phyloP scores from a whole-genome alignment of 768 basidiomycete species.

The Mycena belliarum region DNA sequence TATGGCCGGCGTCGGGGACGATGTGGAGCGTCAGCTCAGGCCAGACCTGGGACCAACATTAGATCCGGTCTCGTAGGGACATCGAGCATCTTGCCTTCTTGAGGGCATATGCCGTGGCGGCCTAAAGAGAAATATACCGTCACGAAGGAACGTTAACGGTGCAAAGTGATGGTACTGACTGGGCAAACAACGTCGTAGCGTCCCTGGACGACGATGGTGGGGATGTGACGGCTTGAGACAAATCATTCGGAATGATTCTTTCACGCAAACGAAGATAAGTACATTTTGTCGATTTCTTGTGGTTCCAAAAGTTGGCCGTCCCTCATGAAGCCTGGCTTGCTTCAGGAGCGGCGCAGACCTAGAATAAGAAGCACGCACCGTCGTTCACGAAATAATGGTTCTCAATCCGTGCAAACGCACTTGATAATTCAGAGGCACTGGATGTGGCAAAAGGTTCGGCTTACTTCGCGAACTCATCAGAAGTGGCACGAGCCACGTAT shows the following conservation, averaged over 20 bases:
- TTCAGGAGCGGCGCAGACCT: no score
- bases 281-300: slow-evolving; percentile 90
- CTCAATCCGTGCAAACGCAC: slow-evolving; percentile 86
- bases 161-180: not conserved
- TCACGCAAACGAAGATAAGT: slow-evolving; percentile 21
- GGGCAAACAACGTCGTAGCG: slow-evolving; percentile 91
- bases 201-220: slow-evolving; percentile 79
- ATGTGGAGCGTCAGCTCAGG: slow-evolving; percentile 76
- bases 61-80: not conserved
- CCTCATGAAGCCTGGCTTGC: slow-evolving; percentile 63
- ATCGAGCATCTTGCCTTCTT: slow-evolving; percentile 52
- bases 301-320: slow-evolving; percentile 85
- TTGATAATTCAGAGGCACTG: slow-evolving; percentile 28
- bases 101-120: slow-evolving; percentile 77
- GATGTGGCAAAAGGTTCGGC: not conserved
- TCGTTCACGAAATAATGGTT: slow-evolving; percentile 90
- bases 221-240: slow-evolving; percentile 75
- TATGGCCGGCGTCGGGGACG: slow-evolving; percentile 88
- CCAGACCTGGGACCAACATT: slow-evolving; percentile 48
- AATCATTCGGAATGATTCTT: not conserved
- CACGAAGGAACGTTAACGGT: not conserved
- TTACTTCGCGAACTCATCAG: slow-evolving; percentile 77
- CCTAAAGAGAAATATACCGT: slow-evolving; percentile 14
- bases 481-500: slow-evolving; percentile 66
- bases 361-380: slow-evolving; percentile 21